These are phyloP conservation scores for Rhododendron ferrugineum DNA, from an alignment of 148 eudicot genomes.

Conservation along the genomic window DNA sequence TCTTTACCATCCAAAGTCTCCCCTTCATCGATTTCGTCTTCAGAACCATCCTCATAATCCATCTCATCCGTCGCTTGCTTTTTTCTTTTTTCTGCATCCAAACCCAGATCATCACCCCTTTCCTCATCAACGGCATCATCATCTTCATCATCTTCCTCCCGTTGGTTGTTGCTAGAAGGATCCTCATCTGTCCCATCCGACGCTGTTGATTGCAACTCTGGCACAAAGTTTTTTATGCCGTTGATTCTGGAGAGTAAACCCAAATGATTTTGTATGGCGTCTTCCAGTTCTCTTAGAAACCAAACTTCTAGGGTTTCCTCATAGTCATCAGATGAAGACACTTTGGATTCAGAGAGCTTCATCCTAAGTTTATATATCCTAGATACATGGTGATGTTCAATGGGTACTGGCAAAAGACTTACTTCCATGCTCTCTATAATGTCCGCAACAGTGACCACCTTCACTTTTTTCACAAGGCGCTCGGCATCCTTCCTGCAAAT, in stretches of 20 bases:
- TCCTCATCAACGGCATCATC: slow-evolving; percentile 36
- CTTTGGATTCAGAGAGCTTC: slow-evolving; percentile 52
- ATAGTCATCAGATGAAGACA: slow-evolving; percentile 50
- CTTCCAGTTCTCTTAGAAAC: slow-evolving; percentile 55
- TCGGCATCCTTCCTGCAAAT: slow-evolving; percentile 72
- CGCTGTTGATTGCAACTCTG: slow-evolving; percentile 30
- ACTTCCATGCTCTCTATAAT: slow-evolving; percentile 74
- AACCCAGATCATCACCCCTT: slow-evolving; percentile 61
- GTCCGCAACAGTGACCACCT: slow-evolving; percentile 71
- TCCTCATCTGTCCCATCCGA: slow-evolving; percentile 44
- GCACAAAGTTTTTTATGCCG: slow-evolving; percentile 46
- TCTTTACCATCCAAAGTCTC: slow-evolving; percentile 28
- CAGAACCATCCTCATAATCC: slow-evolving; percentile 71
- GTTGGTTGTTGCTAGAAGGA: slow-evolving; percentile 15
- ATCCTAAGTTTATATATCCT: slow-evolving; percentile 70
- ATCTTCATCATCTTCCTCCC: slow-evolving; percentile 30
- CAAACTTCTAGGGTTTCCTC: slow-evolving; percentile 33
- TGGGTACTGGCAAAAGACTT: slow-evolving; percentile 38
- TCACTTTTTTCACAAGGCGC: slow-evolving; percentile 55
- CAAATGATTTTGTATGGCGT: slow-evolving; percentile 65
- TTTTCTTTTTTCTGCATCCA: slow-evolving; percentile 56
- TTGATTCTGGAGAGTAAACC: slow-evolving; percentile 51
- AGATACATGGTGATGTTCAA: slow-evolving; percentile 21
- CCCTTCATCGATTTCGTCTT: slow-evolving; percentile 35
- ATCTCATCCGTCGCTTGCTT: slow-evolving; percentile 65